Conservation (phyloP, 345 rosid species). For the Populus alba region DNA sequence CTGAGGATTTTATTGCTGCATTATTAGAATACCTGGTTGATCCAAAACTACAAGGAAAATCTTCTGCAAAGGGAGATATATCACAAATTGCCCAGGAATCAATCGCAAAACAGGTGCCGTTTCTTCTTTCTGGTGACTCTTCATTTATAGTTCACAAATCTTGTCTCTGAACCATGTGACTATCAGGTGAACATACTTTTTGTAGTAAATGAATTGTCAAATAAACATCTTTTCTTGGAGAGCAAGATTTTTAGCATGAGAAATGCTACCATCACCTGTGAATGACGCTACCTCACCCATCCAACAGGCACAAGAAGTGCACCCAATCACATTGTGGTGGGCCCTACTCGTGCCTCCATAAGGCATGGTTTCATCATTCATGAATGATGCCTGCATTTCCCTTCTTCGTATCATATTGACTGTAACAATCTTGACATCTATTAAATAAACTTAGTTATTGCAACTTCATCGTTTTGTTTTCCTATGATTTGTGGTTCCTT, state of each 20-base stretch:
- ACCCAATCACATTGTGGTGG: not conserved
- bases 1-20: slow-evolving; percentile 62
- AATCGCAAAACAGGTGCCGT: slow-evolving; percentile 68
- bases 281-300: not conserved
- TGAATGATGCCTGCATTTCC: not conserved
- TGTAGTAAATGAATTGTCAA: not conserved
- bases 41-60: slow-evolving; percentile 54
- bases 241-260: not conserved
- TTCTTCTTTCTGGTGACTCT: not conserved
- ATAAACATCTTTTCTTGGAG: not conserved
- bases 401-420: not conserved
- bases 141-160: not conserved
- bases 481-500: not conserved
- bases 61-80: slow-evolving; percentile 34
- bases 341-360: not conserved
- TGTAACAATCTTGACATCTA: not conserved
- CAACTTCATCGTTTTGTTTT: not conserved
- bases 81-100: slow-evolving; percentile 39
- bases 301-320: not conserved
- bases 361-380: not conserved
- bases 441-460: not conserved
- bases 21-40: slow-evolving; percentile 62
- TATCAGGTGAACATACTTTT: too few relatives aligned
- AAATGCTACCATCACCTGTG: not conserved
- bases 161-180: too few relatives aligned